Conservation (phyloP, 1,284 basidiomycete genomes). For the Meripilus lineatus region DNA sequence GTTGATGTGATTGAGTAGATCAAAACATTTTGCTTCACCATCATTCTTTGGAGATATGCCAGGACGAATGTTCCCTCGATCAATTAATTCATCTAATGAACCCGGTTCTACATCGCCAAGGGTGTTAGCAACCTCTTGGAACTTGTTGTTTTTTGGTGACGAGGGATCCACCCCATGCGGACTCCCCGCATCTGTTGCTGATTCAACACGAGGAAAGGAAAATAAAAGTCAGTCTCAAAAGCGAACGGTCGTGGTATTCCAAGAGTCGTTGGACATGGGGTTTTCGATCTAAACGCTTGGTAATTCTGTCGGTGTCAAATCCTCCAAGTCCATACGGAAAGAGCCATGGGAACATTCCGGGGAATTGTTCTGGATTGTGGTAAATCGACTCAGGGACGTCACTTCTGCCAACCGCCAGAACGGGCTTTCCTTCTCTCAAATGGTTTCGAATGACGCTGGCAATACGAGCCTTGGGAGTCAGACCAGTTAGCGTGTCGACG, state of each 20-base stretch:
- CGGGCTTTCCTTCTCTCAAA: conserved; percentile 10
- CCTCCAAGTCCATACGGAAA: conserved; percentile 25
- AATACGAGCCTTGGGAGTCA: conserved; percentile 2
- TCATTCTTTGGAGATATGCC: conserved; percentile 21
- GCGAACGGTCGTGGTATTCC: too few species aligned
- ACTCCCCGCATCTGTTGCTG: conserved; percentile 32
- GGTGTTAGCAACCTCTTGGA: conserved; percentile 22
- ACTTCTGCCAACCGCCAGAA: conserved; percentile 16
- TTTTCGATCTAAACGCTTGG: too few species aligned
- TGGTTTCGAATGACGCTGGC: conserved; percentile 18
- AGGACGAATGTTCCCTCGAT: too few species aligned
- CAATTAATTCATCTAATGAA: too few species aligned
- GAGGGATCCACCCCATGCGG: conserved; percentile 25
- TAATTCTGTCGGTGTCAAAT: conserved; percentile 12
- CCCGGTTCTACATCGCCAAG: too few species aligned
- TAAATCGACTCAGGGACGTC: conserved; percentile 17
- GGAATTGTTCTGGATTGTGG: conserved; percentile 23
- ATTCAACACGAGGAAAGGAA: conserved; percentile 34
- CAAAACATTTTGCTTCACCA: conserved; percentile 31
- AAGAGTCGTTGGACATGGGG: too few species aligned
- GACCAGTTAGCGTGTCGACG: conserved; percentile 16
- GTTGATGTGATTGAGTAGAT: conserved; percentile 30
- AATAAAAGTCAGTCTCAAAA: conserved; percentile 33
- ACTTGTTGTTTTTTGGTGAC: conserved; percentile 21
- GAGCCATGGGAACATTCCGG: conserved; percentile 26